Evolutionary conservation across 495 filamentous ascomycete genomes (phyloP), one percentile per base, ranked within the genome.

Genomic region (Cercophora scortea): DNA sequence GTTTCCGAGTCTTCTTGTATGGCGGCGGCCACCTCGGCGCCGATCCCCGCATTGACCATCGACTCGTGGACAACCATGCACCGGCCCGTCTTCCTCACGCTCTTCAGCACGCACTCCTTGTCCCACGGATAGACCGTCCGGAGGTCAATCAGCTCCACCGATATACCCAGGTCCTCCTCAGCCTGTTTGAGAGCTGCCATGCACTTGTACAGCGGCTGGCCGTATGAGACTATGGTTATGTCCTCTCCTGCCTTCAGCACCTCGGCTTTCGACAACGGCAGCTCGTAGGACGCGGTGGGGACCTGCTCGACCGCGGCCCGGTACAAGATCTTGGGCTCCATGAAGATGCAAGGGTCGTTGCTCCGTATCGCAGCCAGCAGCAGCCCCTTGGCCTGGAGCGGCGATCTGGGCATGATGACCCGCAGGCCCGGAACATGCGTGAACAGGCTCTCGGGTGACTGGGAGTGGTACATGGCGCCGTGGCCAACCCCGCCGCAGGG

Each of bases 291-390:
- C 38, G 77, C 84, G 6, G 82, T 82, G 13, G 93, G 94, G 3
- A 98, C 93, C 66, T 97, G 88, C 65, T 98, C 93, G 32, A 95
- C 89, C 0, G 93, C 90, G 0, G 94, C 94, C 18, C 93, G 85
- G 61, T 98, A 98, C 13, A 98, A 72, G 8, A 91, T 84, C 73
- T 98, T 98, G 0, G 93, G 94, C 67, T 98, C 93, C 87, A 98
- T 86, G 70, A 98, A 96, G 25, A 98, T 72, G 49, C 92, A 88
- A 0, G 93, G 93, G 64, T 98, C 92, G 49, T 89, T 89, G 65
- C 81, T 84, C 38, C 83, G 76, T 53, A 93, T 87, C 32, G 90
- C 88, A 1, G 92, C 76, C 3, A 97, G 74, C 18, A 96, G 74
- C 6, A 98, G 74, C 2, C 93, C 93, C 65, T 97, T 98, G 0